Evolutionary conservation across 768 basidiomycete genomes (phyloP).

Genomic region (Mycena floridula): DNA sequence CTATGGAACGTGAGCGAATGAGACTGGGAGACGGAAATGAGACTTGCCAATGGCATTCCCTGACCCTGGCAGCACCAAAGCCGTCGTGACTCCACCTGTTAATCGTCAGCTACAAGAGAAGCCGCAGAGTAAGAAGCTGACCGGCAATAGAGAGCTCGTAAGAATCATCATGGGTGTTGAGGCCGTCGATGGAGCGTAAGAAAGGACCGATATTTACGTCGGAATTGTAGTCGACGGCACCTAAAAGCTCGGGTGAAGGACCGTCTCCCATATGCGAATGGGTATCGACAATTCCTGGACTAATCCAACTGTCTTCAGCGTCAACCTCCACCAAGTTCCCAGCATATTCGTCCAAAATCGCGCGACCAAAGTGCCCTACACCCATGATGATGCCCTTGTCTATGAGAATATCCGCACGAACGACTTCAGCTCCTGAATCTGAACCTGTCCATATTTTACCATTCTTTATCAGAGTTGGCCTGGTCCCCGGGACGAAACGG

Average conservation of each 20-base stretch:
- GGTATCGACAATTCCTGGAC: slow-evolving; percentile 66
- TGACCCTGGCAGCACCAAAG: slow-evolving; percentile 72
- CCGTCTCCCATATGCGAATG: slow-evolving; percentile 64
- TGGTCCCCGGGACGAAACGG: slow-evolving; percentile 59
- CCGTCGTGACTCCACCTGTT: slow-evolving; percentile 81
- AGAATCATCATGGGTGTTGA: slow-evolving; percentile 77
- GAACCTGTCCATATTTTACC: slow-evolving; percentile 82
- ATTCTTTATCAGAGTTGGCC: slow-evolving; percentile 60
- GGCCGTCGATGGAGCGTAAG: slow-evolving; percentile 70
- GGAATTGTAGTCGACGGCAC: slow-evolving; percentile 25
- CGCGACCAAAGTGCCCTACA: slow-evolving; percentile 40
- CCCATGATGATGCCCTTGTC: slow-evolving; percentile 62
- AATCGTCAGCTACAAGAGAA: no score
- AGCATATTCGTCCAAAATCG: slow-evolving; percentile 10
- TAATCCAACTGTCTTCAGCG: slow-evolving; percentile 67
- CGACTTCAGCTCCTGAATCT: slow-evolving; percentile 58
- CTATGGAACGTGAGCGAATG: slow-evolving; percentile 20
- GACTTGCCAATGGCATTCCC: slow-evolving; percentile 52
- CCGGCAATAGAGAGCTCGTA: slow-evolving; percentile 62
- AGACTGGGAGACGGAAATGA: background rate
- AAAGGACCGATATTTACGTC: slow-evolving; percentile 46
- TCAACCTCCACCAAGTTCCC: slow-evolving; percentile 26
- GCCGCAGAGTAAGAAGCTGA: no score
- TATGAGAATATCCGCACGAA: slow-evolving; percentile 62
- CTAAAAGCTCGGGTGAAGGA: slow-evolving; percentile 44